Evolutionary conservation across 1,284 basidiomycete genomes (phyloP).

Genomic region (Malassezia arunalokei): DNA sequence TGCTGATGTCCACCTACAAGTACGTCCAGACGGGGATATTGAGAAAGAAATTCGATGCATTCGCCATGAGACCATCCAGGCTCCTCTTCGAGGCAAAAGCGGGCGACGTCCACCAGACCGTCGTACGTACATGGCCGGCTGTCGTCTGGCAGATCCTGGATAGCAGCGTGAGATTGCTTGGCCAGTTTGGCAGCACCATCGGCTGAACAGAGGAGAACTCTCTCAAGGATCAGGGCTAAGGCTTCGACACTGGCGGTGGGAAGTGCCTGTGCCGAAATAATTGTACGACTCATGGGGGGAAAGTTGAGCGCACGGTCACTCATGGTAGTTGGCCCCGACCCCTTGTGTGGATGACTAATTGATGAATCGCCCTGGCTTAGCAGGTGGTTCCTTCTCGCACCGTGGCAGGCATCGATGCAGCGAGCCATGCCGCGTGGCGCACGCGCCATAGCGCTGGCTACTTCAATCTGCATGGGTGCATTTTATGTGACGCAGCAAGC

Average conservation of each 20-base stretch:
- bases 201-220: constrained; percentile 22
- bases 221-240: constrained; percentile 25
- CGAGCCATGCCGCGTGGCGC: not conserved
- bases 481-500: not conserved
- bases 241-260: constrained; percentile 22
- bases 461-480: not conserved
- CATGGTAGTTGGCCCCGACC: not conserved
- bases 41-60: not conserved
- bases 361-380: too few relatives aligned
- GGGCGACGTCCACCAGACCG: constrained; percentile 40
- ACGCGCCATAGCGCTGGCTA: not conserved
- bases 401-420: too few relatives aligned
- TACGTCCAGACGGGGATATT: not conserved
- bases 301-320: not conserved
- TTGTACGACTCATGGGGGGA: constrained; percentile 5
- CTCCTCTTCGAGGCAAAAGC: constrained; percentile 44
- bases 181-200: constrained; percentile 20
- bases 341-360: not conserved
- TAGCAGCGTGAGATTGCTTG: constrained; percentile 26
- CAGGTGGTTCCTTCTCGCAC: too few relatives aligned
- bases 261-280: constrained; percentile 18
- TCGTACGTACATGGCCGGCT: constrained; percentile 38
- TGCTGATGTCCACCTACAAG: not conserved
- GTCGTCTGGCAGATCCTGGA: constrained; percentile 33
- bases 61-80: constrained; percentile 32